Evolutionary conservation across 2,329 filamentous ascomycete genomes (phyloP).

Genomic region (Ceratocystis smalleyi): DNA sequence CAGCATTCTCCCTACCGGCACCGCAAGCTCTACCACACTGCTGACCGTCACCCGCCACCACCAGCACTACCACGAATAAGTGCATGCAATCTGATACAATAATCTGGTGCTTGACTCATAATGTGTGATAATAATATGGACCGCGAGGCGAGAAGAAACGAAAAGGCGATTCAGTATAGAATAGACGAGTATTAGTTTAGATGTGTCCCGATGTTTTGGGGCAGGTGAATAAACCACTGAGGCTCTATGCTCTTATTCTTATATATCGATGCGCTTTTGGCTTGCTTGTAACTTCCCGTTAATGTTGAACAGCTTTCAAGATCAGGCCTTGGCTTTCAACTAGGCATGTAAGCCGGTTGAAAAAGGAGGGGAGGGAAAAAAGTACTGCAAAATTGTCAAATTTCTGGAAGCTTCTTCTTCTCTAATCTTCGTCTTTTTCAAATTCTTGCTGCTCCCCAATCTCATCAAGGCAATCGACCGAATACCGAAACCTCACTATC

Average conservation of each 20-base stretch:
- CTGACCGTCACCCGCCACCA: neutral
- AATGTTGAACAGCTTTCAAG: neutral
- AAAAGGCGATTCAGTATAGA: neutral
- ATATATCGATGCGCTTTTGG: neutral
- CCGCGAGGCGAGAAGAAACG: neutral
- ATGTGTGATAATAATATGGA: neutral
- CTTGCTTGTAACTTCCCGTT: neutral
- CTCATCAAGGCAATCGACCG: too few relatives aligned
- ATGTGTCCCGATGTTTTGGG: neutral
- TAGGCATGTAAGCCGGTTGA: too few relatives aligned
- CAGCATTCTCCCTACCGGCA: neutral
- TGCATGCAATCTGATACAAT: neutral
- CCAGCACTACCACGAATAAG: neutral
- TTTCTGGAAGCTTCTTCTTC: too few relatives aligned
- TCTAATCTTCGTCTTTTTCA: too few relatives aligned
- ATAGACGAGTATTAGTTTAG: slow-evolving; percentile 3
- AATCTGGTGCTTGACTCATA: neutral
- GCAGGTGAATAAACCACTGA: neutral
- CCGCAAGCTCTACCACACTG: neutral
- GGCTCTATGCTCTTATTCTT: neutral
- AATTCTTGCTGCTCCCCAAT: too few relatives aligned
- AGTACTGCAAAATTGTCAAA: too few relatives aligned
- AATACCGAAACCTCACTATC: neutral
- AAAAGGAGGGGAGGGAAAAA: too few relatives aligned
- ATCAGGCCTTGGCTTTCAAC: too few relatives aligned